These are phyloP conservation scores for Metschnikowia koreensis DNA, from an alignment of 805 yeast genomes.

Conservation along the genomic window DNA sequence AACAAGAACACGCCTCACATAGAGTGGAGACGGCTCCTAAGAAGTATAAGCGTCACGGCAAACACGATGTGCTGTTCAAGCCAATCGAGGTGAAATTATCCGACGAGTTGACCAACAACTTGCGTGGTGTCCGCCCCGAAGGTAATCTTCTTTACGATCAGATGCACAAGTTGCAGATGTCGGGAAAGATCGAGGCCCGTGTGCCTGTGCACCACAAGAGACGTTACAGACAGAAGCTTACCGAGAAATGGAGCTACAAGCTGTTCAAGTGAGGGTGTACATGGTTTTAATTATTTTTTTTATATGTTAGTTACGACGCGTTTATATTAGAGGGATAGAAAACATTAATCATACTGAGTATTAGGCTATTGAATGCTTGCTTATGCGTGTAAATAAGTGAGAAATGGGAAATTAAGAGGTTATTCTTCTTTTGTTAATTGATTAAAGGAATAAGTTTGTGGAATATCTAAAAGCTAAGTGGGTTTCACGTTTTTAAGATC, in stretches of 20 bases:
- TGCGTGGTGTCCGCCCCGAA: constrained; percentile 84
- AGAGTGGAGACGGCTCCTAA: constrained; percentile 21
- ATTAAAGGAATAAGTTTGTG: too few species aligned
- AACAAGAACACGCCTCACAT: constrained; percentile 30
- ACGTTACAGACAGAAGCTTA: constrained; percentile 68
- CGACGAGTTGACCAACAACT: constrained; percentile 82
- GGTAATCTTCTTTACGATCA: constrained; percentile 84
- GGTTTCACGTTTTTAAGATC: too few species aligned
- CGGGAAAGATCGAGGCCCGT: constrained; percentile 86
- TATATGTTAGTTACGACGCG: background rate
- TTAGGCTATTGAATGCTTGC: too few species aligned
- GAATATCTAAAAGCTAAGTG: too few species aligned
- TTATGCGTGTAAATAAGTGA: too few species aligned
- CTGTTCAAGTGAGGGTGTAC: constrained; percentile 43
- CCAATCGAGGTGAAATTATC: constrained; percentile 78
- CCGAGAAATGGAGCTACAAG: constrained; percentile 93
- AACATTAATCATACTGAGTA: too few species aligned
- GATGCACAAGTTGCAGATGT: constrained; percentile 74
- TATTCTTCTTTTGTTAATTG: too few species aligned
- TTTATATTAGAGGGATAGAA: too few species aligned
- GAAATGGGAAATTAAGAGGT: too few species aligned
- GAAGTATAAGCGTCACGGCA: constrained; percentile 34
- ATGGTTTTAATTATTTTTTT: too few species aligned
- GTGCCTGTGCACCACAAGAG: constrained; percentile 63
- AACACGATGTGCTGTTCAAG: constrained; percentile 40